Evolutionary conservation across 805 yeast genomes (phyloP).

Genomic region (Metschnikowia arizonensis): DNA sequence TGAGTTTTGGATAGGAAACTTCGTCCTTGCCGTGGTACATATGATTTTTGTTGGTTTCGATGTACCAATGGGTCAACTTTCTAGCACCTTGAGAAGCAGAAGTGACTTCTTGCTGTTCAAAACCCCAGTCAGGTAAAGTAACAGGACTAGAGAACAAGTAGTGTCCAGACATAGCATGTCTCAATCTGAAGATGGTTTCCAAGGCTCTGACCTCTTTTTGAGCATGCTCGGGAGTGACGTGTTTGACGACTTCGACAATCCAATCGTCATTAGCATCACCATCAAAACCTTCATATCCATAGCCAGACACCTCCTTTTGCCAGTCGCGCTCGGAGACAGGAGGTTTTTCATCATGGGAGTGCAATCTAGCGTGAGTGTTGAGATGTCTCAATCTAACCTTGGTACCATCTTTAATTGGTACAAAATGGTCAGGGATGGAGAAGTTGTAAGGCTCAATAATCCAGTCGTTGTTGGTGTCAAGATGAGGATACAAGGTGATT

Average conservation of each 20-base stretch:
- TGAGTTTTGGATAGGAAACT: slow-evolving; percentile 47
- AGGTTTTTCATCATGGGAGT: slow-evolving; percentile 78
- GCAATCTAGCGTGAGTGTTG: slow-evolving; percentile 60
- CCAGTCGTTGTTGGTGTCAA: slow-evolving; percentile 75
- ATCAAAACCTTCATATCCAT: slow-evolving; percentile 69
- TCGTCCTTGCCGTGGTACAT: slow-evolving; percentile 29
- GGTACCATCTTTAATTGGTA: slow-evolving; percentile 61
- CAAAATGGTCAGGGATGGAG: slow-evolving; percentile 55
- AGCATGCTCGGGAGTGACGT: slow-evolving; percentile 46
- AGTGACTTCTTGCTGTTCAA: slow-evolving; percentile 80
- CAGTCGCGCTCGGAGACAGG: slow-evolving; percentile 75
- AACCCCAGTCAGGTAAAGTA: slow-evolving; percentile 79
- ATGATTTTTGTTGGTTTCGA: slow-evolving; percentile 64
- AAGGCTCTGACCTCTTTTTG: slow-evolving; percentile 57
- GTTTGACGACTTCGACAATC: slow-evolving; percentile 64
- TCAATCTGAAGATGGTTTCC: slow-evolving; percentile 65
- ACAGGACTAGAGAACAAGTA: slow-evolving; percentile 71
- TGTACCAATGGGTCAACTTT: slow-evolving; percentile 62
- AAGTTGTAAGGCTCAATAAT: slow-evolving; percentile 61
- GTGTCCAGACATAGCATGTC: slow-evolving; percentile 78
- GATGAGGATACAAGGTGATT: slow-evolving; percentile 73
- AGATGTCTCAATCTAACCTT: slow-evolving; percentile 65
- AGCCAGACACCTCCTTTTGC: slow-evolving; percentile 78
- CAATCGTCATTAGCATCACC: slow-evolving; percentile 88
- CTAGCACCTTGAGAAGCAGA: slow-evolving; percentile 68